phyloP scores from a whole-genome alignment of 2,329 filamentous ascomycete genomes.

The Knufia petricola region DNA sequence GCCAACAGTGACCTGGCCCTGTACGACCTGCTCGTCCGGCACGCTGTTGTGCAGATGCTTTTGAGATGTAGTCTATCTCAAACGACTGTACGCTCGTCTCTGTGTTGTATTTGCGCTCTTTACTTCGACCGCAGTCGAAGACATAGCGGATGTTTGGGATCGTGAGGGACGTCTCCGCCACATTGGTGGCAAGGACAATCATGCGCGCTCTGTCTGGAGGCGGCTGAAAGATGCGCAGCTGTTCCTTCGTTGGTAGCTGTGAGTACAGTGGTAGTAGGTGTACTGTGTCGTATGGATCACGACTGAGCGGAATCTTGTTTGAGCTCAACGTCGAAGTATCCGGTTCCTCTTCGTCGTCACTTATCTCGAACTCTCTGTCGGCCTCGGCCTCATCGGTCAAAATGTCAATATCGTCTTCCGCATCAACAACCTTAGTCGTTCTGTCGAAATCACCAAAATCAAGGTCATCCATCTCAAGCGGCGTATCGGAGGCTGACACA shows the following conservation, averaged over 20 bases:
- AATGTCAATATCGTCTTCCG: constrained; percentile 47
- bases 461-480: constrained; percentile 76
- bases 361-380: constrained; percentile 53
- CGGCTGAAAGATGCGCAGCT: constrained; percentile 79
- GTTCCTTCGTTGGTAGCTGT: constrained; percentile 78
- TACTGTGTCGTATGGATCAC: constrained; percentile 56
- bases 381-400: constrained; percentile 50
- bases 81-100: constrained; percentile 89
- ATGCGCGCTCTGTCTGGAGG: constrained; percentile 73
- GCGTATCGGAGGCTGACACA: constrained; percentile 66
- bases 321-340: not conserved
- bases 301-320: constrained; percentile 20
- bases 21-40: constrained; percentile 91
- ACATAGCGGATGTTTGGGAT: constrained; percentile 94
- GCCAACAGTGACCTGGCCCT: constrained; percentile 89
- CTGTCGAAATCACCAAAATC: constrained; percentile 58
- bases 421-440: constrained; percentile 31
- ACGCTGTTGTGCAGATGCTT: constrained; percentile 86
- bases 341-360: constrained; percentile 48
- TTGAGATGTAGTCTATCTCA: constrained; percentile 92
- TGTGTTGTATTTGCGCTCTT: constrained; percentile 84
- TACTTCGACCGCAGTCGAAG: constrained; percentile 85
- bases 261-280: constrained; percentile 93
- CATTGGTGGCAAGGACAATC: constrained; percentile 88
- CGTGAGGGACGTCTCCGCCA: constrained; percentile 92